Conservation (phyloP, 306 rosid genomes). For the Rosa multiflora region DNA sequence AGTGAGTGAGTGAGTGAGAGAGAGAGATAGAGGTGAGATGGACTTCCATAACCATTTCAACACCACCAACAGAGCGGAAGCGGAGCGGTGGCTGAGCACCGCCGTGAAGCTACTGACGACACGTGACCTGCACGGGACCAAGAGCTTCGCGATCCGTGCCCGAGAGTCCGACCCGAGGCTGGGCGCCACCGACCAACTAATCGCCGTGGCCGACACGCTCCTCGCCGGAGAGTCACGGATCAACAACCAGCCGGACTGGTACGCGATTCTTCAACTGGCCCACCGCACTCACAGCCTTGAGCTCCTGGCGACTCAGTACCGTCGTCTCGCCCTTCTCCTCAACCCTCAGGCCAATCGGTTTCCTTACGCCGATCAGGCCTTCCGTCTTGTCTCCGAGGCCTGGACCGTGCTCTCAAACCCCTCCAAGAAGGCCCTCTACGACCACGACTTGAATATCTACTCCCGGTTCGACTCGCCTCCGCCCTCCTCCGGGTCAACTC, state of each 20-base stretch:
- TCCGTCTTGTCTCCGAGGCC: conserved; percentile 67
- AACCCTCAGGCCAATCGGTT: conserved; percentile 60
- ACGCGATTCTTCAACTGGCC: conserved; percentile 58
- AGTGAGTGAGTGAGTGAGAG: neutral
- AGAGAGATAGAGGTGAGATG: neutral
- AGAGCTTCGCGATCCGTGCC: conserved; percentile 82
- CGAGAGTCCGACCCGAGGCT: conserved; percentile 75
- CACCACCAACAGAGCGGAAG: conserved; percentile 59
- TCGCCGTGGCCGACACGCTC: conserved; percentile 78
- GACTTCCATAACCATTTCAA: conserved; percentile 9
- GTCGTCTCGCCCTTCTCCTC: conserved; percentile 68
- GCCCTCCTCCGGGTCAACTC: conserved; percentile 24
- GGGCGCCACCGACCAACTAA: conserved; percentile 60
- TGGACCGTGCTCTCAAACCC: conserved; percentile 76
- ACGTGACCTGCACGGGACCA: conserved; percentile 73
- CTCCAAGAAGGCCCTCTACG: conserved; percentile 54
- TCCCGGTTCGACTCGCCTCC: conserved; percentile 32
- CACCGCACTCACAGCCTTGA: conserved; percentile 67
- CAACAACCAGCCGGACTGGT: conserved; percentile 56
- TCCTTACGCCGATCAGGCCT: conserved; percentile 63
- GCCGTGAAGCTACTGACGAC: conserved; percentile 76
- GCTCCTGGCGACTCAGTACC: conserved; percentile 65
- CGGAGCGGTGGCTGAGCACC: conserved; percentile 78
- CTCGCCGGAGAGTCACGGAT: conserved; percentile 63
- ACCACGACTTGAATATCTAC: conserved; percentile 46